Base-by-base conservation (phyloP, 768 basidiomycete species). In the Rhodotorula babjevae region DNA sequence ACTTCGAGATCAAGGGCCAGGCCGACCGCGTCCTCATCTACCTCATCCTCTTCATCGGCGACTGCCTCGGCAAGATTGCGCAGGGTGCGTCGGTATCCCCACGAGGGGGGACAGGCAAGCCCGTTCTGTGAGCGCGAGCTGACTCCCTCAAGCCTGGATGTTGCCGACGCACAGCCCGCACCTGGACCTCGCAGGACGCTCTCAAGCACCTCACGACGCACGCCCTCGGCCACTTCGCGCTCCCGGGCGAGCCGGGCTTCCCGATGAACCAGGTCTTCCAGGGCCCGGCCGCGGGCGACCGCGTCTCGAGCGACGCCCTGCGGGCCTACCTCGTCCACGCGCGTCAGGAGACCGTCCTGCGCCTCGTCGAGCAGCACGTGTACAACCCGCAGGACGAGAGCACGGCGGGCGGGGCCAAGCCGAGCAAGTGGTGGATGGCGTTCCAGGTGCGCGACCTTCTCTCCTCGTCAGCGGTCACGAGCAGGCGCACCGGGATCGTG, bases 341-440 rank as follows among this genome's bases (percentile, higher is more conserved):
- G 16, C 88, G 96, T 61, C 92, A 96, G 82, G 96, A 99, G 80
- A 84, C 94, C 29, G 90, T 93, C 31, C 85, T 88, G 16, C 87
- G 96, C 44, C 82, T 99, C 62, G 87, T 93, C 23, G 93, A 94
- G 78, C 36, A 50, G 21, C 85, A 87, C 63, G 83, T 99, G 61
- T 99, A 99, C 81, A 80, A 81, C n/a, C 50, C 63, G 63, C 47
- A 23, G 9, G 71, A 72, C 57, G 44, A 40, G 36, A 47, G 42
- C 25, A 72, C 77, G 25, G 91, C 89, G 52, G 92, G 95, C 80
- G 93, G 93, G 11, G 89, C 89, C 69, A 94, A 91, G 81, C 94
- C 96, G 11, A 96, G 90, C 85, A 99, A 99, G 82, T 99, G 96
- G 96, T 99, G 96, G 96, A 95, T 97, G 92, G 90, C 91, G 31